A percentile compares a stretch with the other conserved stretches of the same genome.
Evolutionary conservation across 768 basidiomycete genomes (phyloP).

Genomic region (Leccinum subgranulosum): DNA sequence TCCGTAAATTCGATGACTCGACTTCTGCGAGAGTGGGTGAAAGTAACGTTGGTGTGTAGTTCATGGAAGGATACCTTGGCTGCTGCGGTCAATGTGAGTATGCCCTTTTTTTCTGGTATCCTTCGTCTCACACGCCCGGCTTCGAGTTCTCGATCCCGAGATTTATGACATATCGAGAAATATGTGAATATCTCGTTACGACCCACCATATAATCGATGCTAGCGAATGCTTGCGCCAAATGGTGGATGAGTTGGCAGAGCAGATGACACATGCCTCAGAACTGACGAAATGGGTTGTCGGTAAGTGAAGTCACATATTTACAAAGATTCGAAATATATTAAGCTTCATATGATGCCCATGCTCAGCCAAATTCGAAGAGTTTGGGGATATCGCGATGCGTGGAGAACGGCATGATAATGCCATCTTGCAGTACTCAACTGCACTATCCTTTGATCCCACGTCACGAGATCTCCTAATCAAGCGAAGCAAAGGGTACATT

Average conservation of each 20-base stretch:
- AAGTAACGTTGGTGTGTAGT: background rate
- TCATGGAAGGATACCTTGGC: background rate
- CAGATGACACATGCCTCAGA: background rate
- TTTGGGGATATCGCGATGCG: background rate
- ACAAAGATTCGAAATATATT: too few species aligned
- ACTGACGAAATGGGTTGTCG: background rate
- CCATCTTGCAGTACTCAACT: background rate
- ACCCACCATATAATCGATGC: background rate
- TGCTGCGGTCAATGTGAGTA: background rate
- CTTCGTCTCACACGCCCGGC: background rate
- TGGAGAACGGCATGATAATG: background rate
- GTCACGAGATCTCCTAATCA: background rate
- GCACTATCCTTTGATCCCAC: background rate
- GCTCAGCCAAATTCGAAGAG: background rate
- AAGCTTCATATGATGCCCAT: background rate
- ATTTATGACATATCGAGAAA: background rate
- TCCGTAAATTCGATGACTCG: background rate
- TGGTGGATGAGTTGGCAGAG: background rate
- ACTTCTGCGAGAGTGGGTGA: background rate
- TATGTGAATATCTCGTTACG: background rate
- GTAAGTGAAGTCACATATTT: background rate
- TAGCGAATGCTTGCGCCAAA: background rate
- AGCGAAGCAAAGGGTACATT: background rate
- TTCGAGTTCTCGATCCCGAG: background rate
- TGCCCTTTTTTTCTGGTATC: background rate